phyloP scores from a whole-genome alignment of 352 stramenopile genomes.

The Globisporangium heterothallicum region DNA sequence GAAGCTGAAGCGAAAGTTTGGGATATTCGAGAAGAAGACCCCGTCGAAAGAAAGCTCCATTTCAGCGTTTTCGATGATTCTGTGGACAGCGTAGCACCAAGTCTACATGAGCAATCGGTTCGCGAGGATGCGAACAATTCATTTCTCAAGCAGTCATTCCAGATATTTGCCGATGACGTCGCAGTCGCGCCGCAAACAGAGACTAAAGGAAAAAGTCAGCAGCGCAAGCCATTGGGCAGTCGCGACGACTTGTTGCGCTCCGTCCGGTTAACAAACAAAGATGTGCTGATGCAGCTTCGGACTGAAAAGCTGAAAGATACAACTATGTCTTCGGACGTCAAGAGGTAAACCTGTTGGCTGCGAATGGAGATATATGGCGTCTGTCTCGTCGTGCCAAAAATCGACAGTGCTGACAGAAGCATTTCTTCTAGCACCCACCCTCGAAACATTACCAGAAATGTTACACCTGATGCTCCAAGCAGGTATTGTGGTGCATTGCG shows the following conservation, averaged over 20 bases:
- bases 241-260: slow-evolving; percentile 61
- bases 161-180: slow-evolving; percentile 44
- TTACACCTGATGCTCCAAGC: slow-evolving; percentile 23
- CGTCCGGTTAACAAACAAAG: slow-evolving; percentile 70
- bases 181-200: slow-evolving; percentile 17
- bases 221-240: slow-evolving; percentile 55
- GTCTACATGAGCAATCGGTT: slow-evolving; percentile 42
- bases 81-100: slow-evolving; percentile 54
- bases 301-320: slow-evolving; percentile 5
- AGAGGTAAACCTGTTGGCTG: slow-evolving; percentile 47
- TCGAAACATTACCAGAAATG: slow-evolving; percentile 17
- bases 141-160: slow-evolving; percentile 32
- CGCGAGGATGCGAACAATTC: slow-evolving; percentile 37
- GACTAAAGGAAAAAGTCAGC: slow-evolving; percentile 26
- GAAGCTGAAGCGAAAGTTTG: slow-evolving; percentile 30
- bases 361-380: slow-evolving; percentile 1
- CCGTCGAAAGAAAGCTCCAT: slow-evolving; percentile 76
- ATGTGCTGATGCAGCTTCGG: slow-evolving; percentile 59
- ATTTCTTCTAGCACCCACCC: slow-evolving; percentile 19
- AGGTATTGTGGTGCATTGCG: slow-evolving; percentile 31
- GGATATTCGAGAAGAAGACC: slow-evolving; percentile 54
- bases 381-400: slow-evolving; percentile 8
- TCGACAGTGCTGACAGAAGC: slow-evolving; percentile 23
- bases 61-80: slow-evolving; percentile 84
- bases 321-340: slow-evolving; percentile 12